Evolutionary conservation across 1,284 basidiomycete species (phyloP), one percentile per base, ranked within the genome.

Genomic region (Meira nashicola): DNA sequence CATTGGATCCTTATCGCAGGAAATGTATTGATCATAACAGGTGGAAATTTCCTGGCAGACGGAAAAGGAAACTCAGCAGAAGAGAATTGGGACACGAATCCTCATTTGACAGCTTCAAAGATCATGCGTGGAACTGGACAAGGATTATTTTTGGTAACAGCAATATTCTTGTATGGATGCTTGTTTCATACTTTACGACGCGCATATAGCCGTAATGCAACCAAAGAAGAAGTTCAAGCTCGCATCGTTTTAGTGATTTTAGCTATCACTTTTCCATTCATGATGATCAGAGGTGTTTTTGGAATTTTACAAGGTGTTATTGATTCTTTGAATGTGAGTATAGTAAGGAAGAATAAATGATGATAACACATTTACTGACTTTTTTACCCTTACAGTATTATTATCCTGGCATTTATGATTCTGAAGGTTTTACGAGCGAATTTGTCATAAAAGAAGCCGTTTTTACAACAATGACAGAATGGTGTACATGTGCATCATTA

Each of bases 91-190:
- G 6, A 15, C 14, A 19, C 19, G 11, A 43, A 43, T 43, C 2
- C 40, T 6, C 14, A 43, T 43, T 11, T 43, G 11, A 43, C 40
- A 15, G 40, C 40, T 19, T 15, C 15, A 5, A 43, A 43, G 11
- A 19, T 19, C 14, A 43, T 43, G 40, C 40, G 40, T 43, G 40
- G 40, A 43, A 43, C 40, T 43, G 40, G 40, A 15, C 40, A 43
- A 43, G 40, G 15, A 3, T 5, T 43, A 43, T 43, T 3, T 43
- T 11, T 43, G 19, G 40, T 10, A 15, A 43, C 19, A 6, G 19
- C 40, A 15, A 43, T 43, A 15, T 43, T 43, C 11, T 19, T 43
- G 14, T 19, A 43, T 43, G 40, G 40, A 15, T 43, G 40, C 11
- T 15, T 43, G 19, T 19, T 43, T 10, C 6, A 3, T 11, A 43